Base-by-base conservation (phyloP, 2,329 filamentous ascomycete genomes). In the Plectosphaerella plurivora region DNA sequence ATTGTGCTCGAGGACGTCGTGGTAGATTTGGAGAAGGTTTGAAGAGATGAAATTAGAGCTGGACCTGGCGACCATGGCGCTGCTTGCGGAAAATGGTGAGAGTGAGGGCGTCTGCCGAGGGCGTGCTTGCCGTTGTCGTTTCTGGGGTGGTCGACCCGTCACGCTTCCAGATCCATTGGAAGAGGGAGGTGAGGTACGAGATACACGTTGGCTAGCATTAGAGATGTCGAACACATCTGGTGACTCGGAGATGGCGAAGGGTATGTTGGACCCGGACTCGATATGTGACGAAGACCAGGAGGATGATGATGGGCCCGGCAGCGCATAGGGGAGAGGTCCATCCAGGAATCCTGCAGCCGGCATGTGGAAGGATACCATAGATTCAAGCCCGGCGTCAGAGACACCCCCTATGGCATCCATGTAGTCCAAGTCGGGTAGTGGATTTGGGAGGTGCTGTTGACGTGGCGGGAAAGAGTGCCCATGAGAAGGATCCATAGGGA, bases 1-100 rank as follows among this genome's bases (percentile, higher is more conserved):
- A 12, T 73, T 76, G 57, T 78, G 74, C 56, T 81, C 77, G 56
- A 80, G 68, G 28, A 76, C 78, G 55, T 81, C 76, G 56, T 80
- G 77, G 59, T 81, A 81, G 35, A 81, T 73, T 45, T 69, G 69
- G 49, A 79, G 62, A 16, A 79, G 63, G 14, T 64, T 70, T 41
- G 73, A 67, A 1, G 71, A 71, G 51, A 79, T 70, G 24, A 73
- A 66, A 41, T 57, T 53, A 25, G 60, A 64, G 46, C 73, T 70
- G 2, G 61, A 61, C 1, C 54, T 57, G 1, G 56, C 45, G 8
- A 65, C 61, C 55, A 72, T 61, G 5, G 51, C 35, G 18, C 59
- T 54, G 20, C 57, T 55, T 16, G 54, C 33, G 1, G 51, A 53
- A 33, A 51, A 58, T 15, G 57, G 56, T 2, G 60, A 57, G 4